Evolutionary conservation across 441 rosid species (phyloP).

Genomic region (Euphorbia celastroides): DNA sequence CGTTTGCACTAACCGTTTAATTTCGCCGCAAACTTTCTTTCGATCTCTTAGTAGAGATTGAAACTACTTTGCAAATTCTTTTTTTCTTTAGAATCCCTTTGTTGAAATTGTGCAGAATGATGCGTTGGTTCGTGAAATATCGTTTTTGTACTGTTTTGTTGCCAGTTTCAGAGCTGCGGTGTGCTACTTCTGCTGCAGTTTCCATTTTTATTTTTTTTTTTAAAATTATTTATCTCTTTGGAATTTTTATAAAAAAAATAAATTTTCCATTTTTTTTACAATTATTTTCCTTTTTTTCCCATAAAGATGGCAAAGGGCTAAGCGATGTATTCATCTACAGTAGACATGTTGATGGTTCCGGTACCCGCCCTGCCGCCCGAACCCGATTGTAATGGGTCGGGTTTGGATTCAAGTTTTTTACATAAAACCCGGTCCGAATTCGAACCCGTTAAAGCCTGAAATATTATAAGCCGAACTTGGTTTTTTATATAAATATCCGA

Average conservation of each 20-base stretch:
- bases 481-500: too few species aligned
- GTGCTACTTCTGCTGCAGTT: background rate
- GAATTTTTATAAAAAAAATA: background rate
- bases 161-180: slow-evolving; percentile 1
- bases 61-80: background rate
- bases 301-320: background rate
- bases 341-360: too few species aligned
- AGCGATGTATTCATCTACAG: too few species aligned
- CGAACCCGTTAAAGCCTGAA: too few species aligned
- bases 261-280: background rate
- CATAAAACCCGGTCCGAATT: too few species aligned
- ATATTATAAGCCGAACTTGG: too few species aligned
- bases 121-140: background rate
- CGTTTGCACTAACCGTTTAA: background rate
- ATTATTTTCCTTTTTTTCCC: too few species aligned
- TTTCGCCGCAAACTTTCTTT: background rate
- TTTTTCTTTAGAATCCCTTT: background rate
- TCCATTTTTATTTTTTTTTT: background rate
- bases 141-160: slow-evolving; percentile 4
- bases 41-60: background rate
- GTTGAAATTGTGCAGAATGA: background rate
- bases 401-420: too few species aligned
- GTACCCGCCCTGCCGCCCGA: too few species aligned
- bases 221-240: background rate
- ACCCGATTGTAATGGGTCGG: too few species aligned